These are phyloP conservation scores for Arbutus unedo DNA, from an alignment of 148 eudicot genomes.

Conservation along the genomic window DNA sequence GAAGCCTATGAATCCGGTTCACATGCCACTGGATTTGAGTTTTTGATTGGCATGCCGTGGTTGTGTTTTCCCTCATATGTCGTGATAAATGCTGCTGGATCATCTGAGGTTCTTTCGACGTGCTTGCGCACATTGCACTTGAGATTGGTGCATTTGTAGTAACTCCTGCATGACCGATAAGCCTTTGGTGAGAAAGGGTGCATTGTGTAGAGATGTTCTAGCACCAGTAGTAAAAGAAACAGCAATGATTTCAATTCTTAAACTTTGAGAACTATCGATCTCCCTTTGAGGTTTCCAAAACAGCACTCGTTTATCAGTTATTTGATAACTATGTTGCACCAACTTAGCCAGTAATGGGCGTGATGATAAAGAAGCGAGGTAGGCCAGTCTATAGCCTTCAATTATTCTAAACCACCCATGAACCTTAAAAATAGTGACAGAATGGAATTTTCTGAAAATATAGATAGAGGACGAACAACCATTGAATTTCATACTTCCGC, in stretches of 20 bases:
- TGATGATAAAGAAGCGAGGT: background rate
- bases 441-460: background rate
- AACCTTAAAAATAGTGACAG: background rate
- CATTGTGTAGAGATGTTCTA: background rate
- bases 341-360: background rate
- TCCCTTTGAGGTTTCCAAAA: background rate
- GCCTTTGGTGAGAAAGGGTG: background rate
- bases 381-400: background rate
- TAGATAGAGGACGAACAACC: background rate
- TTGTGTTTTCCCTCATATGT: conserved; percentile 59
- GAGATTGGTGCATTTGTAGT: conserved; percentile 47
- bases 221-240: background rate
- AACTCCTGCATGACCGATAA: conserved; percentile 34
- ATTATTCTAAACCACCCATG: background rate
- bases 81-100: conserved; percentile 46
- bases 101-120: conserved; percentile 62
- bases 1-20: conserved; percentile 26
- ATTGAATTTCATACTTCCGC: background rate
- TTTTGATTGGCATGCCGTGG: conserved; percentile 37
- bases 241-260: background rate
- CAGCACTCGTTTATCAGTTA: background rate
- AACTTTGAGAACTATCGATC: background rate
- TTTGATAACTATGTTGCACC: background rate
- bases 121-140: conserved; percentile 58
- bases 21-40: conserved; percentile 23